A percentile compares a stretch with the other conserved stretches of the same genome.
Conservation (phyloP, 139 green algal species). For the Volvox reticuliferus region DNA sequence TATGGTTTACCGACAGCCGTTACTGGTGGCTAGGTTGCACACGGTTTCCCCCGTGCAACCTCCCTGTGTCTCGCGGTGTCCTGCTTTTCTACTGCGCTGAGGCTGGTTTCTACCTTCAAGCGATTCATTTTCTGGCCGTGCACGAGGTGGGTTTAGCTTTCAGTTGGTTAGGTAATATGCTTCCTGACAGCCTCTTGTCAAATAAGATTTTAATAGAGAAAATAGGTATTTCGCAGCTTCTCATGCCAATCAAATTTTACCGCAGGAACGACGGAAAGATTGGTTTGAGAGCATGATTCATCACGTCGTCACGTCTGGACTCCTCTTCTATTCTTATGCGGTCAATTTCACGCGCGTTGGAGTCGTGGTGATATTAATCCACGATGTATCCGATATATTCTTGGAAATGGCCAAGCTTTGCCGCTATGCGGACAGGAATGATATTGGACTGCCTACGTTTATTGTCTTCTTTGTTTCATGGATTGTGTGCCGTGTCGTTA, state of each 20-base stretch:
- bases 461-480: conserved; percentile 79
- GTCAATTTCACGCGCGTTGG: conserved; percentile 84
- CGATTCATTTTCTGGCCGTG: conserved; percentile 68
- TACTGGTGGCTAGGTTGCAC: conserved; percentile 77
- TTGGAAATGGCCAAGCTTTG: conserved; percentile 89
- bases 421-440: conserved; percentile 68
- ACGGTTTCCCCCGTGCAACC: conserved; percentile 74
- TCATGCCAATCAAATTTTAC: background rate
- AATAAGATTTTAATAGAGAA: background rate
- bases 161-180: background rate
- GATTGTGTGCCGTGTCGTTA: conserved; percentile 74
- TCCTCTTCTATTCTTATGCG: conserved; percentile 63
- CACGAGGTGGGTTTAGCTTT: conserved; percentile 53
- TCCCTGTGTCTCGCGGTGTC: conserved; percentile 58
- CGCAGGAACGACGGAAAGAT: conserved; percentile 85
- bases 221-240: background rate
- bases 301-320: conserved; percentile 81
- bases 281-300: conserved; percentile 85
- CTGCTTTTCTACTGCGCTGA: conserved; percentile 85
- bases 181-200: background rate
- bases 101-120: conserved; percentile 86
- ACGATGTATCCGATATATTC: conserved; percentile 93
- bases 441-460: conserved; percentile 54
- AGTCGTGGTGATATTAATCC: conserved; percentile 86
- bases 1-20: conserved; percentile 50